Base-by-base conservation (phyloP, 768 basidiomycete species). In the Phlebiopsis flavidoalba region DNA sequence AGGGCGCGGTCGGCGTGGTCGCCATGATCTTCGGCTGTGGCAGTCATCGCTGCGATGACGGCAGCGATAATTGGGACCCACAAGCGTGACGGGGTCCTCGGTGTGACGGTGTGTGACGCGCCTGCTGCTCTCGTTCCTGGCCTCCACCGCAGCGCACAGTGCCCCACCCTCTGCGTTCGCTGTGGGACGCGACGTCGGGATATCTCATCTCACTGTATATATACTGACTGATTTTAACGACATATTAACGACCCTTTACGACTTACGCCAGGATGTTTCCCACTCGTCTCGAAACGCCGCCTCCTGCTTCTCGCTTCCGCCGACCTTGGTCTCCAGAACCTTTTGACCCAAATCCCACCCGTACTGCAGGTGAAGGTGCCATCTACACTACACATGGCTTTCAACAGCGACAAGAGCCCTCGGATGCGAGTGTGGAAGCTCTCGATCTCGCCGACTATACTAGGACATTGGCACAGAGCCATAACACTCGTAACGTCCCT, bases 391-490 rank as follows among this genome's bases (percentile, higher is more conserved):
- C 65, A 67, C 46, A 60, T 45, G 54, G 54, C 43, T 63, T 50
- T 59, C 67, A 37, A 40, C 60, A 35, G 55, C 65, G 65, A 40
- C 66, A 81, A 61, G 83, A 87, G 60, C 73, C 80, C 4, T 86
- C 86, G 6, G 87, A 88, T 60, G 79, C 78, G 26, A 87, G 86
- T 58, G 79, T 88, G 1, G 87, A 89, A 68, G 86, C 87, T 2
- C 78, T 88, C 58, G 88, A 90, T 72, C 77, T 90, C 22, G 87
- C 87, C 35, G 88, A 88, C 70, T 90, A 88, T 71, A 77, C 86
- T 7, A 73, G 70, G 61, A 83, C 82, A 19, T 75, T 87, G 22
- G 73, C 45, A 57, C 72, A 36, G 71, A 77, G 50, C 64, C 72
- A 56, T 46, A 65, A 60, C 63, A 62, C 56, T 45, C 60, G 67